Base-by-base conservation (phyloP, 768 basidiomycete species). In the Mycena metata region DNA sequence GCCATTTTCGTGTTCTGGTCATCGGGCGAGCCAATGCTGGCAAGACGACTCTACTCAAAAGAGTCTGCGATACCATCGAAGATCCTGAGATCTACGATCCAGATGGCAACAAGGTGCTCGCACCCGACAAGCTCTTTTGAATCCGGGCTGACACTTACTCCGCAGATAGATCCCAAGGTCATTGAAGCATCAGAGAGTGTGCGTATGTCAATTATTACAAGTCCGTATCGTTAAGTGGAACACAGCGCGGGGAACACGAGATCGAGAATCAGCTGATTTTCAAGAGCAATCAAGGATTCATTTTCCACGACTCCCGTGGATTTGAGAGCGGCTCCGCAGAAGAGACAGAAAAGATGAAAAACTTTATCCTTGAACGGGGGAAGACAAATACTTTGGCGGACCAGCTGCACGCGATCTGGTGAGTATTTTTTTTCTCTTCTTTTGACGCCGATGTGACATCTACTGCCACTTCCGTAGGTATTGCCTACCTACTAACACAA, bases 371-470 rank as follows among this genome's bases (percentile, higher is more conserved):
- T 24, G 24, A 74, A 35, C 61, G 76, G 17, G 66, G 79, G 0
- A 68, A 71, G 11, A 51, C 58, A 3, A 66, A 21, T 7, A 54
- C 62, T 12, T 58, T 77, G 0, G 49, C 71, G 21, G 66, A 80
- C 33, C 77, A 77, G 42, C 43, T 84, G 17, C 82, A 83, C 74
- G 81, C 69, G 0, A 82, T 84, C 26, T 84, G 83, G 83, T 81
- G 54, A 21, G 54, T 55, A 9, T 36, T 36, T 30, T 30, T 30
- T 30, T 30, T 30, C 6, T 30, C 6, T 30, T 30, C 6, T 55
- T 55, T 23, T 36, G 2, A 23, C n/a, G 2, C 9, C 54, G 5
- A 39, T 41, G 33, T 39, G 12, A 46, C 11, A 46, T n/a, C n/a
- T 46, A 46, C 17, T 21, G 2, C 36, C 15, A 36, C n/a, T 35